These are phyloP conservation scores for Aspergillus puulaauensis DNA, from an alignment of 2,329 filamentous ascomycete species.

Conservation along the genomic window DNA sequence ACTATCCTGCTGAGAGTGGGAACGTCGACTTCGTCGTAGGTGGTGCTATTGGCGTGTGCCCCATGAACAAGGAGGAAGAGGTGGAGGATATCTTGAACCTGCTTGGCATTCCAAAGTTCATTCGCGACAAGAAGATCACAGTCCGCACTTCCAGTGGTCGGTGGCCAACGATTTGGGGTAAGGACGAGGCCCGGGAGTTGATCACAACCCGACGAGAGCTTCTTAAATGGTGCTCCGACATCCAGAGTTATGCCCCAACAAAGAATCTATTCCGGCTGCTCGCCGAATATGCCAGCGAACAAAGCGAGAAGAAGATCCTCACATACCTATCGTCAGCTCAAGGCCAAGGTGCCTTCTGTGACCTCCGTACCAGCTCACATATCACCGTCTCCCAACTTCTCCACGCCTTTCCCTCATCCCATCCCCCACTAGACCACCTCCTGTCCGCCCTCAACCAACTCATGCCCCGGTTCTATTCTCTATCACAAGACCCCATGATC, in stretches of 20 bases:
- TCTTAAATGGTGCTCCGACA: conserved; percentile 92
- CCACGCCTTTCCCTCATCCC: conserved; percentile 85
- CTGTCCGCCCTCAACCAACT: conserved; percentile 79
- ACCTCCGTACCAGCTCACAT: conserved; percentile 85
- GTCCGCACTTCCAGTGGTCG: conserved; percentile 77
- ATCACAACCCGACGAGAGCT: conserved; percentile 86
- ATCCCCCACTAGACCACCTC: conserved; percentile 80
- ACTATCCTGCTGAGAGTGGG: conserved; percentile 81
- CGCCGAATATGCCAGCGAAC: conserved; percentile 77
- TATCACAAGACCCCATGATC: conserved; percentile 92
- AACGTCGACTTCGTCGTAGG: conserved; percentile 92
- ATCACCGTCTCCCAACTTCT: conserved; percentile 83
- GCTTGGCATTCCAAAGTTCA: conserved; percentile 74
- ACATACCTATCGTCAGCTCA: conserved; percentile 83
- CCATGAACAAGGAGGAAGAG: conserved; percentile 73
- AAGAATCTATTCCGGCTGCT: conserved; percentile 83
- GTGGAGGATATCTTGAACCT: conserved; percentile 84
- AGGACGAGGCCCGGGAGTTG: conserved; percentile 80
- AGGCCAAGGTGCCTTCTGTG: conserved; percentile 89
- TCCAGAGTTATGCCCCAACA: conserved; percentile 88
- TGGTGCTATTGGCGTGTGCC: conserved; percentile 89
- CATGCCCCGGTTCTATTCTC: conserved; percentile 98
- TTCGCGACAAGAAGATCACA: conserved; percentile 79
- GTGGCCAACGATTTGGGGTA: conserved; percentile 98
- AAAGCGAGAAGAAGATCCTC: conserved; percentile 85